phyloP scores from a whole-genome alignment of 2,329 filamentous ascomycete genomes.

The Aspergillus aculeatinus region DNA sequence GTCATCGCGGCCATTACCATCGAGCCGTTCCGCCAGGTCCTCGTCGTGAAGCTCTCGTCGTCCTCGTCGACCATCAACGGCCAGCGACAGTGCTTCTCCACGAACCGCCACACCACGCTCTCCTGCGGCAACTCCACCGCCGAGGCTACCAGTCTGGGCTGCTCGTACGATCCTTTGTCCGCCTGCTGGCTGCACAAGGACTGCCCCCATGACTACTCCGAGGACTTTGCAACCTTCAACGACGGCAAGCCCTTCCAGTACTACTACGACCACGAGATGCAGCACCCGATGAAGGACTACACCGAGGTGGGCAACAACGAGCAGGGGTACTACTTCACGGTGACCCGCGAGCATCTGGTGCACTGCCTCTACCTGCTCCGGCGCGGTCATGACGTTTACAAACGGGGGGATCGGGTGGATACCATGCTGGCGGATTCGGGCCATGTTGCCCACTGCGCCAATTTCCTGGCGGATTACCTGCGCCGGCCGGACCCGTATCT shows the following conservation, averaged over 20 bases:
- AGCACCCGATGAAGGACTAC: background rate
- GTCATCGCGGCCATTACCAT: background rate
- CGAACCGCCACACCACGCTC: background rate
- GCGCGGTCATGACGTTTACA: background rate
- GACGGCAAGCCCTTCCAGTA: background rate
- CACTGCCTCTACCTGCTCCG: background rate
- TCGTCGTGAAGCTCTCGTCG: background rate
- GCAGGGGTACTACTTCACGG: background rate
- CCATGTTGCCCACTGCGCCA: background rate
- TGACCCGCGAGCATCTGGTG: background rate
- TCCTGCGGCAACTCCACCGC: background rate
- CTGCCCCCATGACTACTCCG: background rate
- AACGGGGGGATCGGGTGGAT: background rate
- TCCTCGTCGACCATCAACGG: background rate
- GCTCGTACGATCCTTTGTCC: background rate
- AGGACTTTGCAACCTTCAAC: background rate
- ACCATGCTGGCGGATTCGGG: background rate
- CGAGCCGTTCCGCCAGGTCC: background rate
- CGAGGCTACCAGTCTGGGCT: background rate
- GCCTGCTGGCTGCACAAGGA: background rate
- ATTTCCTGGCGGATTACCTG: background rate
- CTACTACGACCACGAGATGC: background rate
- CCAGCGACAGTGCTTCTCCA: background rate
- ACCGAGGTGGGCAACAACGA: background rate
- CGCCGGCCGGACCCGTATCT: background rate